Evolutionary conservation across 768 basidiomycete species (phyloP).

Genomic region (Boletus sp.): DNA sequence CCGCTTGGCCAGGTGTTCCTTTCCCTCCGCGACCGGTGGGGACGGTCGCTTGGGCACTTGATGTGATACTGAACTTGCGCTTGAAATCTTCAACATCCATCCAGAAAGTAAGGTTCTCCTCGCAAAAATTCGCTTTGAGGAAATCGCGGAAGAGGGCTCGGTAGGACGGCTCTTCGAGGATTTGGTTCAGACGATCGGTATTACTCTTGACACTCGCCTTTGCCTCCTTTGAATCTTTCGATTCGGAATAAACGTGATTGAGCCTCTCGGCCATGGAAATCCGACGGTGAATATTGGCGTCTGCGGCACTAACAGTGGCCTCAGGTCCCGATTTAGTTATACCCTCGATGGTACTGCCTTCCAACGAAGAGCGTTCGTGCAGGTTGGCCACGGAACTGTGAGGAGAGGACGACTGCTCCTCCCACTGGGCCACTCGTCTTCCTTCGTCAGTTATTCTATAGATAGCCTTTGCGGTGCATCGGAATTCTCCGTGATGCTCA

Average conservation of each 20-base stretch:
- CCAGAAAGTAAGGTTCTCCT: constrained; percentile 98
- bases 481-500: constrained; percentile 93
- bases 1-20: constrained; percentile 69
- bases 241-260: constrained; percentile 47
- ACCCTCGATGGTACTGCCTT: constrained; percentile 31
- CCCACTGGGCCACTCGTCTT: constrained; percentile 82
- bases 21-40: constrained; percentile 39
- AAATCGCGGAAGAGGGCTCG: constrained; percentile 93
- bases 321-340: constrained; percentile 25
- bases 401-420: constrained; percentile 52
- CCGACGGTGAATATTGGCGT: constrained; percentile 71
- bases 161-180: constrained; percentile 88
- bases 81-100: constrained; percentile 97
- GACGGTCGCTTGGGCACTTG: constrained; percentile 71
- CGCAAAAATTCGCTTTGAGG: constrained; percentile 91
- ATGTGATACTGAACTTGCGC: constrained; percentile 92
- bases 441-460: constrained; percentile 96
- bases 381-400: constrained; percentile 64
- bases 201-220: constrained; percentile 80
- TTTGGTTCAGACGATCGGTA: constrained; percentile 84
- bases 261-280: constrained; percentile 75
- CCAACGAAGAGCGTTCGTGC: constrained; percentile 59
- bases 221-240: constrained; percentile 41
- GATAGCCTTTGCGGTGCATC: constrained; percentile 91
- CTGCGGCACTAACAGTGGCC: constrained; percentile 33